Evolutionary conservation across 441 rosid genomes (phyloP).

Genomic region (Mallotus repandus): DNA sequence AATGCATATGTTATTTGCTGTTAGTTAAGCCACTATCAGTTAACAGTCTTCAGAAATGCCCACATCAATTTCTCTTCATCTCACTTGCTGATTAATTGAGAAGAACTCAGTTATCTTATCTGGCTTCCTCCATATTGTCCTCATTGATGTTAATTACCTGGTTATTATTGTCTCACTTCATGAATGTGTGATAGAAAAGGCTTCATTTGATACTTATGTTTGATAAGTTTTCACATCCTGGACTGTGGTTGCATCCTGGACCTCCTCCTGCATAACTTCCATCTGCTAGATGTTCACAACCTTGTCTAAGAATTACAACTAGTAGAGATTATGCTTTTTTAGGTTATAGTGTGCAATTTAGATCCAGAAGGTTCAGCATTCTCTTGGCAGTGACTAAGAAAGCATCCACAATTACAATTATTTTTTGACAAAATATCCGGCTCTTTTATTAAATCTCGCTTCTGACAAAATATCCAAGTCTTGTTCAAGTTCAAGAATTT

Average conservation of each 20-base stretch:
- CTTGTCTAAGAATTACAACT: neutral
- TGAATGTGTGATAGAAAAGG: no score
- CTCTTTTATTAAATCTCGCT: neutral
- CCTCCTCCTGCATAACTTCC: neutral
- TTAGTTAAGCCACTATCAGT: neutral
- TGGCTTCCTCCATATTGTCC: neutral
- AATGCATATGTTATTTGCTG: neutral
- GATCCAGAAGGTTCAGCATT: neutral
- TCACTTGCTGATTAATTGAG: neutral
- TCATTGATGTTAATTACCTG: neutral
- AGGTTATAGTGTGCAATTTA: neutral
- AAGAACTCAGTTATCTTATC: neutral
- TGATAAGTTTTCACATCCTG: neutral
- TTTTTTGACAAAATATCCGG: neutral
- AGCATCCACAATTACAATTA: neutral
- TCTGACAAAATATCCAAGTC: neutral
- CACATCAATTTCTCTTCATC: neutral
- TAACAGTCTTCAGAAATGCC: neutral
- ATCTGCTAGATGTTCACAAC: neutral
- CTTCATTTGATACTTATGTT: neutral
- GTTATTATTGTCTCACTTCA: neutral
- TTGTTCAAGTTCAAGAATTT: neutral
- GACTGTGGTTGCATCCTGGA: neutral
- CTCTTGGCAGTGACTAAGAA: neutral
- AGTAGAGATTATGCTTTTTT: neutral